phyloP scores from a whole-genome alignment of 2,329 filamentous ascomycete genomes.

The Pseudocercospora pini-densiflorae region DNA sequence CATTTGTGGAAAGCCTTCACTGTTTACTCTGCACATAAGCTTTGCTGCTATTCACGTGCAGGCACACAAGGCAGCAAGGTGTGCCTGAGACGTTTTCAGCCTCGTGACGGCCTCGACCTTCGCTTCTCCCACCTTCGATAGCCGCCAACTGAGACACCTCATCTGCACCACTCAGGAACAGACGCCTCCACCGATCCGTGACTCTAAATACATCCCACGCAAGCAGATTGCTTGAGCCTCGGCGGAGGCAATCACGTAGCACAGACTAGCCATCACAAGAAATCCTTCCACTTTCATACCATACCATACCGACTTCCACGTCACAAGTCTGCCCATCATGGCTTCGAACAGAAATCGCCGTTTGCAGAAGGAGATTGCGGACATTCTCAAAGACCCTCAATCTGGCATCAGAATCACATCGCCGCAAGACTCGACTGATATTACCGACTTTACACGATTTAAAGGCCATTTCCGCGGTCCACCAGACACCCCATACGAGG shows the following conservation, averaged over 20 bases:
- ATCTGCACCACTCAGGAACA: not conserved
- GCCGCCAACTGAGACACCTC: slow-evolving; percentile 2
- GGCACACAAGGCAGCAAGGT: not conserved
- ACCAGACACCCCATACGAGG: slow-evolving; percentile 91
- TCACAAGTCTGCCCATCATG: slow-evolving; percentile 28
- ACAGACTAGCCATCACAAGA: not conserved
- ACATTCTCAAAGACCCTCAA: slow-evolving; percentile 73
- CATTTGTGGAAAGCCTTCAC: not conserved
- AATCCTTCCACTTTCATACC: not conserved
- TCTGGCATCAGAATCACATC: slow-evolving; percentile 72
- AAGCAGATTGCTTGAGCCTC: slow-evolving; percentile 6
- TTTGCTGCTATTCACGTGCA: not conserved
- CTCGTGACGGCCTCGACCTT: not conserved
- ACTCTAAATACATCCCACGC: not conserved
- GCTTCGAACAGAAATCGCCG: slow-evolving; percentile 64
- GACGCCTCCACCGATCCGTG: not conserved
- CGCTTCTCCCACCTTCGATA: not conserved
- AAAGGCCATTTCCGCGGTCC: slow-evolving; percentile 83
- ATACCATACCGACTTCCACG: not conserved
- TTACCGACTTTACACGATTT: slow-evolving; percentile 77
- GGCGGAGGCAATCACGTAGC: slow-evolving; percentile 6
- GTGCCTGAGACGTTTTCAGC: not conserved
- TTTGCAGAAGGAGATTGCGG: slow-evolving; percentile 75
- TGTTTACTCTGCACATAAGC: not conserved
- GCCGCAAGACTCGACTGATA: slow-evolving; percentile 53